Conservation (phyloP, 2,329 filamentous ascomycete species). For the Polychaeton citri region DNA sequence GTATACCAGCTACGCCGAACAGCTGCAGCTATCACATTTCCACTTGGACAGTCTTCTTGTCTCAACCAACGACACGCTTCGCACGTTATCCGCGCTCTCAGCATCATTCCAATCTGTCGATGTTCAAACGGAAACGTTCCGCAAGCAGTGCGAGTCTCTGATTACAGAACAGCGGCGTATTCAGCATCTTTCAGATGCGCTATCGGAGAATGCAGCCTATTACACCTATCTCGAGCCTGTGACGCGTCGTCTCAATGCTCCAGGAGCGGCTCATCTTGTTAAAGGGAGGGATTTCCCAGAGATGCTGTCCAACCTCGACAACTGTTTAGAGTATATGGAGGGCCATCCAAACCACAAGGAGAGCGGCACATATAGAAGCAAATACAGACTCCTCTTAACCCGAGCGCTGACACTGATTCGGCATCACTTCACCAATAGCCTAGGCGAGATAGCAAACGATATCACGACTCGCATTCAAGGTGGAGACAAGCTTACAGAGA, state of each 20-base stretch:
- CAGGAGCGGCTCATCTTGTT: slow-evolving; percentile 74
- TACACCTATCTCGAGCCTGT: slow-evolving; percentile 89
- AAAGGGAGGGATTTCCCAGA: slow-evolving; percentile 75
- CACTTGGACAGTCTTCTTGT: slow-evolving; percentile 69
- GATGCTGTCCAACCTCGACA: slow-evolving; percentile 75
- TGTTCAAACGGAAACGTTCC: slow-evolving; percentile 82
- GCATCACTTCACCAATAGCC: slow-evolving; percentile 50
- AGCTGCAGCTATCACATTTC: slow-evolving; percentile 64
- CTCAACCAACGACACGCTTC: slow-evolving; percentile 63
- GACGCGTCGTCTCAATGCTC: slow-evolving; percentile 79
- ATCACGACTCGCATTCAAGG: slow-evolving; percentile 51
- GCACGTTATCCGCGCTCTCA: slow-evolving; percentile 64
- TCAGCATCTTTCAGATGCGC: slow-evolving; percentile 64
- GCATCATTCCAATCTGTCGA: slow-evolving; percentile 81
- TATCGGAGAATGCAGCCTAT: slow-evolving; percentile 83
- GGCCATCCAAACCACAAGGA: slow-evolving; percentile 75
- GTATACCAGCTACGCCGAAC: slow-evolving; percentile 75
- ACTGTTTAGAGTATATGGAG: slow-evolving; percentile 87
- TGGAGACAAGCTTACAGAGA: slow-evolving; percentile 52
- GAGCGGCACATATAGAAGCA: slow-evolving; percentile 71
- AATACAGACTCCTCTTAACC: slow-evolving; percentile 71
- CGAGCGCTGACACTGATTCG: slow-evolving; percentile 53
- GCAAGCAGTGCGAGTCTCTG: slow-evolving; percentile 79
- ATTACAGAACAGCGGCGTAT: slow-evolving; percentile 69
- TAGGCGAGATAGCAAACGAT: slow-evolving; percentile 48